phyloP scores from a whole-genome alignment of 768 basidiomycete genomes.

The Mrakia frigida region DNA sequence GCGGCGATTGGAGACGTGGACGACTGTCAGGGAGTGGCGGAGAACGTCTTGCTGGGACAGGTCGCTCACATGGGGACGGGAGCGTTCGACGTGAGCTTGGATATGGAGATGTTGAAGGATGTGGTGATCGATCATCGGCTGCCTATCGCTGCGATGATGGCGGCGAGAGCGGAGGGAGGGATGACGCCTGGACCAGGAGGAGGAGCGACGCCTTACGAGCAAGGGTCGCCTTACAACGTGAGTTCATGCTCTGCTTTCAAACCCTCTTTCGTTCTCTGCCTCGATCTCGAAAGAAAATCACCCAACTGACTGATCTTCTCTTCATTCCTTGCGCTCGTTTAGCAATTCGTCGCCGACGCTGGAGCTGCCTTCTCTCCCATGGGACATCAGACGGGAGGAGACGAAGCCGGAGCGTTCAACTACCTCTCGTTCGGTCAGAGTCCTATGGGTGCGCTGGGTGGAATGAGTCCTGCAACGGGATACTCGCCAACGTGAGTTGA shows the following conservation, averaged over 20 bases:
- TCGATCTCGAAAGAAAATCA: not conserved
- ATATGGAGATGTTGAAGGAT: slow-evolving; percentile 97
- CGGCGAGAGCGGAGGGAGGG: slow-evolving; percentile 40
- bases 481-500: slow-evolving; percentile 33
- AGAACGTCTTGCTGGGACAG: slow-evolving; percentile 98
- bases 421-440: slow-evolving; percentile 74
- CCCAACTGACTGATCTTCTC: not conserved
- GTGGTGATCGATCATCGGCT: slow-evolving; percentile 94
- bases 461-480: slow-evolving; percentile 50
- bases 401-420: slow-evolving; percentile 49
- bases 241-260: slow-evolving; percentile 7
- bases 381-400: slow-evolving; percentile 55
- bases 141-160: slow-evolving; percentile 42
- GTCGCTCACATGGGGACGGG: slow-evolving; percentile 99
- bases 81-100: slow-evolving; percentile 82
- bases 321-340: not conserved
- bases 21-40: slow-evolving; percentile 96
- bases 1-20: slow-evolving; percentile 97
- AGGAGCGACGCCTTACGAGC: slow-evolving; percentile 94
- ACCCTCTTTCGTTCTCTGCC: not conserved
- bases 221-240: slow-evolving; percentile 56
- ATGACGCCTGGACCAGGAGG: slow-evolving; percentile 56
- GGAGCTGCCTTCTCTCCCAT: slow-evolving; percentile 94
- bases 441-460: slow-evolving; percentile 66
- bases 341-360: slow-evolving; percentile 42